These are phyloP conservation scores for Aspergillus asperescens DNA, from an alignment of 495 filamentous ascomycete genomes.

Conservation along the genomic window DNA sequence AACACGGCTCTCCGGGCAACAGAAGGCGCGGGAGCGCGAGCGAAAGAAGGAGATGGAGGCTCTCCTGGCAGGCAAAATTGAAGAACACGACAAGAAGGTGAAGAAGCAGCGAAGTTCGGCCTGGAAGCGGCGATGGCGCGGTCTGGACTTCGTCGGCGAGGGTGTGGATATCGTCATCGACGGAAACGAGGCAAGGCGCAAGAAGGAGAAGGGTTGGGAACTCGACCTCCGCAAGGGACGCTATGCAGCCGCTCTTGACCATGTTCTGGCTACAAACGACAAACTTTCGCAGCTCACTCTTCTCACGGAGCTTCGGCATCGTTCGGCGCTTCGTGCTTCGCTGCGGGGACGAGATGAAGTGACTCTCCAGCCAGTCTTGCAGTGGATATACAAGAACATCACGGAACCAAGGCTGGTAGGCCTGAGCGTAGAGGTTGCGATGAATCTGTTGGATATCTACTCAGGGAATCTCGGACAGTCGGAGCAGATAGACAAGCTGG, in stretches of 20 bases:
- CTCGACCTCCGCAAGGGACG: conserved; percentile 68
- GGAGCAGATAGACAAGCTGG: conserved; percentile 60
- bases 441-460: conserved; percentile 82
- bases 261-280: conserved; percentile 56
- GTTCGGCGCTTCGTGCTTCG: conserved; percentile 77
- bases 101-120: conserved; percentile 64
- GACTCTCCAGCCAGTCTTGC: conserved; percentile 72
- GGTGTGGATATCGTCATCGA: conserved; percentile 82
- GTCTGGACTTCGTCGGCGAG: conserved; percentile 79
- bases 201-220: conserved; percentile 72
- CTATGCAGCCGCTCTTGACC: conserved; percentile 73
- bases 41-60: conserved; percentile 82
- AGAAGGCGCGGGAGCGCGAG: conserved; percentile 71
- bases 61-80: conserved; percentile 67
- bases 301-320: conserved; percentile 77
- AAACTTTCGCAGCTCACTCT: conserved; percentile 65
- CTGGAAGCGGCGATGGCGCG: conserved; percentile 63
- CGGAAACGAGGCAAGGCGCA: conserved; percentile 54
- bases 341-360: conserved; percentile 78
- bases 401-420: conserved; percentile 70
- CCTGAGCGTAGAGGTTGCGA: conserved; percentile 71
- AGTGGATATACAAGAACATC: conserved; percentile 76
- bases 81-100: conserved; percentile 60
- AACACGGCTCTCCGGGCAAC: conserved; percentile 77
- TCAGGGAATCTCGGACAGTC: conserved; percentile 71